Conservation (phyloP, 1,139 yeast species). For the Hansenula sp. region DNA sequence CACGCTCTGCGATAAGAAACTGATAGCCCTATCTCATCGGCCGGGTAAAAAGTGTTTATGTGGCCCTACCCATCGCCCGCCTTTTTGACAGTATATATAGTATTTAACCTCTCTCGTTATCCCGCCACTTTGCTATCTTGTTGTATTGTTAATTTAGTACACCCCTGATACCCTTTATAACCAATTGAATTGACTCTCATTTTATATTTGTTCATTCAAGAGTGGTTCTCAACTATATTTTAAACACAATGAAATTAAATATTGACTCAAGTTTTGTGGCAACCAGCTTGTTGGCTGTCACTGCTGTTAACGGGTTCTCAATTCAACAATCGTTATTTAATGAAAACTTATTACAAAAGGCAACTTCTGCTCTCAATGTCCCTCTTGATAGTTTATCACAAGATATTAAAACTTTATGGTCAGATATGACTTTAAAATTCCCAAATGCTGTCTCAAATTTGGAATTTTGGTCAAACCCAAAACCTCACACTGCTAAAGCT, state of each 20-base stretch:
- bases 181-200: too few relatives aligned
- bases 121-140: background rate
- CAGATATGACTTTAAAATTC: slow-evolving; percentile 53
- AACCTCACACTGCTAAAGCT: slow-evolving; percentile 35
- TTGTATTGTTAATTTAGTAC: background rate
- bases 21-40: too few relatives aligned
- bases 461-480: slow-evolving; percentile 47
- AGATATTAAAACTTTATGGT: slow-evolving; percentile 51
- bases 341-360: slow-evolving; percentile 27
- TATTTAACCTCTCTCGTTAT: background rate
- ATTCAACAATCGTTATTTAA: slow-evolving; percentile 25
- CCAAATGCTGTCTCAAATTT: slow-evolving; percentile 48
- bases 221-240: background rate
- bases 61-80: too few relatives aligned
- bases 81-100: too few relatives aligned
- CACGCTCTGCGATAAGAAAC: too few relatives aligned
- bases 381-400: slow-evolving; percentile 38
- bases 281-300: slow-evolving; percentile 12
- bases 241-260: slow-evolving; percentile 14
- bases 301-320: slow-evolving; percentile 22
- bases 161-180: too few relatives aligned
- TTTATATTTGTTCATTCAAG: background rate
- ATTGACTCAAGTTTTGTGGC: slow-evolving; percentile 6
- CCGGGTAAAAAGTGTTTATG: too few relatives aligned
- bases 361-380: slow-evolving; percentile 32